Percentiles rank a stretch among this genome's conserved stretches.
These are phyloP conservation scores for Tetraselmis chui DNA, from an alignment of 139 green algal species.

Conservation along the genomic window DNA sequence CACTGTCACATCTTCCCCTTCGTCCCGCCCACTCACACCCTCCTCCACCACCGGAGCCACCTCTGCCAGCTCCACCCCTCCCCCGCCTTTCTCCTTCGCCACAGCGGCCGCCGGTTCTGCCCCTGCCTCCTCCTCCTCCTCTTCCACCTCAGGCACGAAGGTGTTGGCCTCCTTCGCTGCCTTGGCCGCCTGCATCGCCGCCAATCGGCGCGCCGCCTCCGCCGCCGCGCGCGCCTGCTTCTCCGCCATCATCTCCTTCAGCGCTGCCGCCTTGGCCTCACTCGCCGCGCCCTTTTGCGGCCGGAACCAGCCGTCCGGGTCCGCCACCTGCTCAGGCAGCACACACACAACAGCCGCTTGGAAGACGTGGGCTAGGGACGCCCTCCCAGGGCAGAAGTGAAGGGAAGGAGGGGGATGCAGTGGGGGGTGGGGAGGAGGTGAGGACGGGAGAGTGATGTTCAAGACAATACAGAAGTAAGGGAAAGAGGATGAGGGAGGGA, in stretches of 20 bases:
- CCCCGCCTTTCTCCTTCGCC: neutral
- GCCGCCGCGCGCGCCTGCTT: slow-evolving; percentile 17
- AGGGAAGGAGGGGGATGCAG: too few relatives aligned
- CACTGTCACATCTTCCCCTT: neutral
- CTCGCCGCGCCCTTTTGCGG: slow-evolving; percentile 31
- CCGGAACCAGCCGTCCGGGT: slow-evolving; percentile 50
- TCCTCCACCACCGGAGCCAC: neutral
- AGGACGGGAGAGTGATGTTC: too few relatives aligned
- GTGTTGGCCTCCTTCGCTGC: neutral
- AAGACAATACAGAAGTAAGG: too few relatives aligned
- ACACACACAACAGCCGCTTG: too few relatives aligned
- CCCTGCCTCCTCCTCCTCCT: neutral
- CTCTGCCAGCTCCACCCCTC: neutral
- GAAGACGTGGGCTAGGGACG: too few relatives aligned
- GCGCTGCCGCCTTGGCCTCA: slow-evolving; percentile 13
- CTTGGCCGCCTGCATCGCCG: neutral
- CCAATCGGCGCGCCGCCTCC: slow-evolving; percentile 9
- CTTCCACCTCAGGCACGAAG: neutral
- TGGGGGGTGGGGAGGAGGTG: too few relatives aligned
- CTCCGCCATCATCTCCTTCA: slow-evolving; percentile 12
- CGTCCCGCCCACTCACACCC: neutral
- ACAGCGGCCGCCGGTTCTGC: neutral
- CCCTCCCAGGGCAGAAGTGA: too few relatives aligned
- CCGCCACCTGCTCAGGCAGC: slow-evolving; percentile 36
- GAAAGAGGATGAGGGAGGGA: too few relatives aligned